A percentile compares a stretch with the other conserved stretches of the same genome.
Conservation (phyloP, 2,329 filamentous ascomycete genomes). For the Bisporella sp. region DNA sequence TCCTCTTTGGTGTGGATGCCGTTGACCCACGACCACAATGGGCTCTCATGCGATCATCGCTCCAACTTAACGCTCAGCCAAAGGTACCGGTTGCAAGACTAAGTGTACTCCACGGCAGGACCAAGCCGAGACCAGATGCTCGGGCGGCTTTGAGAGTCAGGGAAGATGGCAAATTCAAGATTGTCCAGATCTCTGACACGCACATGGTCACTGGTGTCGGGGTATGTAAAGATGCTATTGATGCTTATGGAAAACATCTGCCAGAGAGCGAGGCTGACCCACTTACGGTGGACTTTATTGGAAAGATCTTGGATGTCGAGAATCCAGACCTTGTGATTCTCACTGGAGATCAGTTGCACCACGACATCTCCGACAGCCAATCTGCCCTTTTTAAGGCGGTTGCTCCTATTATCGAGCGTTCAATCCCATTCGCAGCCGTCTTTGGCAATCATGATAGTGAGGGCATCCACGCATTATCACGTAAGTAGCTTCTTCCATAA, state of each 20-base stretch:
- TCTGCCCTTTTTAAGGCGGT: constrained; percentile 82
- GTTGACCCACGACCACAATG: constrained; percentile 81
- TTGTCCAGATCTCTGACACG: constrained; percentile 88
- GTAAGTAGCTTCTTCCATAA: constrained; percentile 27
- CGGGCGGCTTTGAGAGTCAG: constrained; percentile 48
- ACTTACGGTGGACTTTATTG: constrained; percentile 80
- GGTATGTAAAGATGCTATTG: constrained; percentile 72
- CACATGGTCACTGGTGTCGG: constrained; percentile 87
- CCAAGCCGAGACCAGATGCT: constrained; percentile 44
- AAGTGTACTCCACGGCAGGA: constrained; percentile 44
- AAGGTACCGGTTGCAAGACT: constrained; percentile 31
- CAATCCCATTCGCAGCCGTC: constrained; percentile 84
- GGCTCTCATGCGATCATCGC: constrained; percentile 35
- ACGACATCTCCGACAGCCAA: constrained; percentile 74
- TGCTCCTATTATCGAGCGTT: constrained; percentile 71
- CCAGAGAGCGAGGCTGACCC: constrained; percentile 85
- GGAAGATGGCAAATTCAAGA: constrained; percentile 89
- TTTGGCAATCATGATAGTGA: constrained; percentile 98
- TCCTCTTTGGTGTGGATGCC: constrained; percentile 64
- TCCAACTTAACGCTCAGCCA: constrained; percentile 28
- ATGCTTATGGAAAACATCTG: constrained; percentile 27
- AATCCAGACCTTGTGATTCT: constrained; percentile 86
- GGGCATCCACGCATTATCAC: constrained; percentile 37
- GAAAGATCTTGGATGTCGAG: constrained; percentile 79
- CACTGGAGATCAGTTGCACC: constrained; percentile 89